A percentile compares a stretch with the other conserved stretches of the same genome.
phyloP scores from a whole-genome alignment of 202 grass and related monocot genomes.

The Panicum hallii region DNA sequence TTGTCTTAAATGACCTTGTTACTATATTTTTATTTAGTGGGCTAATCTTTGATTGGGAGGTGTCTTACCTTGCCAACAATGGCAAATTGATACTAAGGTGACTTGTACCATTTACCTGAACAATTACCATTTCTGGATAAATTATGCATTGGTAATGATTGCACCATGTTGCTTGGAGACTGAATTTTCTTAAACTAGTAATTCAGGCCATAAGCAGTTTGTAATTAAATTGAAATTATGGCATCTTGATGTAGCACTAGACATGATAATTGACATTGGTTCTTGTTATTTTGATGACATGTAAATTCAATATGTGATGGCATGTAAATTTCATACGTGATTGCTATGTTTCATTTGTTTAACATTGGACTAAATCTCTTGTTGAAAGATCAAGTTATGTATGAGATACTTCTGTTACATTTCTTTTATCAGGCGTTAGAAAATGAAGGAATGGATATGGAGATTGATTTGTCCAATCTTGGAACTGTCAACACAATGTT shows the following conservation, averaged over 20 bases:
- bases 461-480: conserved; percentile 99
- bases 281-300: conserved; percentile 41
- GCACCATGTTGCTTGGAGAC: not conserved
- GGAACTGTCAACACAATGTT: conserved; percentile 99
- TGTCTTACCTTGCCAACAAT: not conserved
- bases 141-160: conserved; percentile 25
- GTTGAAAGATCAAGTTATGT: conserved; percentile 28
- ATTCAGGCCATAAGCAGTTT: not conserved
- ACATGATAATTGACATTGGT: conserved; percentile 19
- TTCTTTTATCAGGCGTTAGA: conserved; percentile 73
- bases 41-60: not conserved
- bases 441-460: conserved; percentile 99
- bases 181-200: not conserved
- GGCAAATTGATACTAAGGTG: not conserved
- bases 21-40: not conserved
- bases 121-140: conserved; percentile 19
- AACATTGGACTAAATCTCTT: conserved; percentile 10
- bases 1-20: not conserved
- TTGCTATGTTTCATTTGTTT: not conserved
- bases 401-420: conserved; percentile 23
- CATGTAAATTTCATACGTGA: not conserved
- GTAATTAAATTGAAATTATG: conserved; percentile 32
- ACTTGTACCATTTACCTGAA: not conserved
- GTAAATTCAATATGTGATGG: not conserved
- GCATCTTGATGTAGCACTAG: conserved; percentile 12